Evolutionary conservation across 306 rosid genomes (phyloP), one percentile per base, ranked within the genome.

Genomic region (Styphnolobium japonicum): DNA sequence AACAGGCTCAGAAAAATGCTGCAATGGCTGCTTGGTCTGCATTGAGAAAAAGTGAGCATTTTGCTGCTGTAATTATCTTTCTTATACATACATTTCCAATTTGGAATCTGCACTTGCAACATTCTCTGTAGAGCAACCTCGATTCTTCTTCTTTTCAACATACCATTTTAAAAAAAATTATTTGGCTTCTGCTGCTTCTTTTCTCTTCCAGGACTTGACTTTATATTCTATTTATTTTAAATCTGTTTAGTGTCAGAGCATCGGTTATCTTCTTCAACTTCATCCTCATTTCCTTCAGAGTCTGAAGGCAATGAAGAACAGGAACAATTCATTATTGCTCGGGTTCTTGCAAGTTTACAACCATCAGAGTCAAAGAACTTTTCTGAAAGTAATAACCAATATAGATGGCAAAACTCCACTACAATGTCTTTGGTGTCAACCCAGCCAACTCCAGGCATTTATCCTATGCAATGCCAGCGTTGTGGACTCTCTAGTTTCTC

Each of bases 1-100:
- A 93, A 79, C 97, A 88, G 89, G 97, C 98, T 72, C 93, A 93
- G 75, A 93, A 93, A 60, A 91, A 88, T 84, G 97, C 97, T 23
- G 98, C 98, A 4, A 77, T 91, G 62, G 83, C 92, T 79, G 94
- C 97, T 84, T 93, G 98, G 98, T 81, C 89, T 82, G 61, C 93
- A 64, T 82, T 93, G 83, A 91, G 74, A 83, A 91, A 86, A 85
- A 40, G 94, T 93, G 82, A 77, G 89, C 70, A 70, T 84, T 21
- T 55, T 75, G 53, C 45, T 40, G 57, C 42, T 53, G 63, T 52
- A 10, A 16, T 70, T 69, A 19, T 74, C 39, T 55, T 18, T 77
- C 45, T 62, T 15, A 46, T 85, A 65, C 49, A 14, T 42, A 21
- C 33, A 63, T 66, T 56, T 40, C 55, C 56, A 40, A 45, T 61